Evolutionary conservation across 176 grass and related monocot species (phyloP), one percentile per base, ranked within the genome.

Genomic region (bread wheat (Triticum aestivum)): DNA sequence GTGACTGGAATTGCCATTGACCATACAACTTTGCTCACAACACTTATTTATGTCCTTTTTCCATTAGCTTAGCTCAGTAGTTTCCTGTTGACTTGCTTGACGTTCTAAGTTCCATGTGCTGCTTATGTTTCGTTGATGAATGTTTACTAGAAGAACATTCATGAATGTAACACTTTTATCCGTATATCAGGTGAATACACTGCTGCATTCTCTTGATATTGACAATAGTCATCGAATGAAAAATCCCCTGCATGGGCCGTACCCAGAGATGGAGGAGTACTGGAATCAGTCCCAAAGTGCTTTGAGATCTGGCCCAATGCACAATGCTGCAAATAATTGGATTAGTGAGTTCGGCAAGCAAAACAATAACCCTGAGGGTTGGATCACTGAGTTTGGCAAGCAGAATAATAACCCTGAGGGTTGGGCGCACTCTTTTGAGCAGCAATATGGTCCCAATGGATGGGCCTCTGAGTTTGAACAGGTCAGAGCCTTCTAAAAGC

Each of bases 381-480:
- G 97, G 97, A 84, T 89, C 89, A 93, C 90, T 11, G 97, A 99
- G 77, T 99, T 99, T 66, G 82, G 75, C 85, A 86, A 86, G 80
- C 92, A 94, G 87, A 94, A 83, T 88, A 91, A 89, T 67, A 91
- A 92, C 71, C 87, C 97, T 66, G 44, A 52, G 73, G 73, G 73
- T 83, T 99, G 97, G 97, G 97, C 90, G 34, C 80, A 89, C 34
- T 96, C 94, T 75, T 99, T 99, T 80, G 92, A 99, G 45, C 97
- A 94, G 87, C 92, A 89, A 63, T 93, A 93, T 91, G 97, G 97
- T 74, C 68, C 89, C 84, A 99, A 91, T 91, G 97, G 97, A 81
- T 99, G 97, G 97, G 97, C 90, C 45, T 94, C 97, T 86, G 97
- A 96, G 71, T 99, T 94, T 93, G 89, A 94, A 76, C 97, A 99